Evolutionary conservation across 129 eudicot species (phyloP), one percentile per base, ranked within the genome.

Genomic region (Flaveria linearis): DNA sequence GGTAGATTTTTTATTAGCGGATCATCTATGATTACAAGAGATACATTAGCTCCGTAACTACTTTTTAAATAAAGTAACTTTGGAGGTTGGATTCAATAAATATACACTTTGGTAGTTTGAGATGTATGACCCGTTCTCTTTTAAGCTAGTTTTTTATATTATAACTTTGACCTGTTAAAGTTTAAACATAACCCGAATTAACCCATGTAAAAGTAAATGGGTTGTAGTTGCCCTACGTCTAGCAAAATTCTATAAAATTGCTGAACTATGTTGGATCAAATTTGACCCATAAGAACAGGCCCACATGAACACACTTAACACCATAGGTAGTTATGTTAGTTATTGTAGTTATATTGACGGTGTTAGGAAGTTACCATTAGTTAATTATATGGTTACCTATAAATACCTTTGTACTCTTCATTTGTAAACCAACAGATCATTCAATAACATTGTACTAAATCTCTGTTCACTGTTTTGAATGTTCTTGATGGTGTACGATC

Each of bases 171-270:
- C 69, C 13, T 13, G 46, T 14, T 63, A 56, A 13, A 18, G 26
- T 20, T 20, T 17, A 63, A 63, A 30, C 46, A 63, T 61, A 63
- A 63, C 18, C 45, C 3, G 4, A 28, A 33, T 23, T 10, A 33
- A 63, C 45, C 22, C 20, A 14, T 61, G n/a, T 9, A 25, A 0
- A 16, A 53, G 62, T 56, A 20, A 56, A 56, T 15, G 8, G 7
- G 18, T 3, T 51, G 0, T 51, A 15, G 20, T 4, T 55, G 26
- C 26, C 26, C 17, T 1, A 8, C 3, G 22, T 52, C 9, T 9
- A 16, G 68, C 39, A 47, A 71, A 63, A 20, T 20, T 20, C 22
- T 46, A 70, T 60, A 25, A 71, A 16, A 45, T 20, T 69, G 62
- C 63, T 76, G 15, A 36, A 28, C 43, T 20, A 20, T 26, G 30